These are phyloP conservation scores for Dryas alaskensis DNA, from an alignment of 306 rosid species.

Conservation along the genomic window DNA sequence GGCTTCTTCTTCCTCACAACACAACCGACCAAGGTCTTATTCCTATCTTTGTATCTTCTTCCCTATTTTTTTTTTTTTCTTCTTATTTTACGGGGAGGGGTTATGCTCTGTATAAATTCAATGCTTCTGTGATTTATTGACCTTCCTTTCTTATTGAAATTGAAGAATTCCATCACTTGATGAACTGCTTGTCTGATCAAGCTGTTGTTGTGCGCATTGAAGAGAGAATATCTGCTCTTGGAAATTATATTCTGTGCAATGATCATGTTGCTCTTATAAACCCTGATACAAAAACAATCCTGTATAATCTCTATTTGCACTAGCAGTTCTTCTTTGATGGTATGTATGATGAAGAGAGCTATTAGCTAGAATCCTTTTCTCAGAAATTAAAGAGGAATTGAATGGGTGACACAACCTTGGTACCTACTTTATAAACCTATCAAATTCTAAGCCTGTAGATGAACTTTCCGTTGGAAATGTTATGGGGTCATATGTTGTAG, in stretches of 20 bases:
- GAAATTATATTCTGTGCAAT: slow-evolving; percentile 84
- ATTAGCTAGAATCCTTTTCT: no score
- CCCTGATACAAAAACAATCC: slow-evolving; percentile 42
- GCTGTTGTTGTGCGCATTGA: slow-evolving; percentile 82
- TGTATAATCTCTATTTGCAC: no score
- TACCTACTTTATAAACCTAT: no score
- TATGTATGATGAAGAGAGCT: no score
- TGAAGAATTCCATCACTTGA: slow-evolving; percentile 81
- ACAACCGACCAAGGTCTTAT: slow-evolving; percentile 83
- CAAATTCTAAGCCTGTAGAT: not conserved
- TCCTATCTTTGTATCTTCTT: not conserved
- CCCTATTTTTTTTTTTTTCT: not conserved
- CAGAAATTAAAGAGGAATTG: no score
- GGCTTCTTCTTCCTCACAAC: slow-evolving; percentile 84
- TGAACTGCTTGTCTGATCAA: slow-evolving; percentile 81
- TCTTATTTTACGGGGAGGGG: not conserved
- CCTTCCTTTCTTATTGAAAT: slow-evolving; percentile 11
- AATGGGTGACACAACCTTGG: no score
- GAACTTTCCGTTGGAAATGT: no score
- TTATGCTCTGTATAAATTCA: no score
- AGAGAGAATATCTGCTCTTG: slow-evolving; percentile 82
- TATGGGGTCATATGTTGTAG: no score
- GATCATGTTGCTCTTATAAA: slow-evolving; percentile 88
- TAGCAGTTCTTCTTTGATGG: no score
- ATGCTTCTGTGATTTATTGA: not conserved